phyloP scores from a whole-genome alignment of 257 asterid genomes.

The Solanum acaule region DNA sequence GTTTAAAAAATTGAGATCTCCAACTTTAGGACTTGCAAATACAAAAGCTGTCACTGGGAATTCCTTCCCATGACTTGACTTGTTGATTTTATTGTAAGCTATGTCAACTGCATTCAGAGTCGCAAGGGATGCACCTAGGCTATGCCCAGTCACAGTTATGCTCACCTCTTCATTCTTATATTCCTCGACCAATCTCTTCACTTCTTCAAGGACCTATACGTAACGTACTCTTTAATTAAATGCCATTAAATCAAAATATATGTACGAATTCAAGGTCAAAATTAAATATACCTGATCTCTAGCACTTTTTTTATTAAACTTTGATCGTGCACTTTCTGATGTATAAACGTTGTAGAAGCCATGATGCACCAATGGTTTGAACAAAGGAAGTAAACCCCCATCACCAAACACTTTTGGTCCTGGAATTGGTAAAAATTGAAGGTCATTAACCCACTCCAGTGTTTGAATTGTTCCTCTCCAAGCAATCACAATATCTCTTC shows the following conservation, averaged over 20 bases:
- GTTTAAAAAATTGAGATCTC: slow-evolving; percentile 30
- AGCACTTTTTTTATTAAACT: slow-evolving; percentile 46
- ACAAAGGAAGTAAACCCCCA: slow-evolving; percentile 51
- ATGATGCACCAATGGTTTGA: not conserved
- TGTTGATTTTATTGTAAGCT: slow-evolving; percentile 41
- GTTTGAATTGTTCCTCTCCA: slow-evolving; percentile 75
- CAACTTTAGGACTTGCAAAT: slow-evolving; percentile 70
- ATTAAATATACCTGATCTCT: slow-evolving; percentile 48
- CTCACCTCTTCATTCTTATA: slow-evolving; percentile 63
- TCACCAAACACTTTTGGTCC: slow-evolving; percentile 53
- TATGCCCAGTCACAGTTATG: slow-evolving; percentile 71
- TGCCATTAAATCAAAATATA: too few relatives aligned
- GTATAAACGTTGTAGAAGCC: slow-evolving; percentile 23
- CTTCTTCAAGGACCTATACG: slow-evolving; percentile 51
- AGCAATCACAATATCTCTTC: slow-evolving; percentile 66
- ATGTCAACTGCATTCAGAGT: slow-evolving; percentile 68
- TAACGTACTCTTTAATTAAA: too few relatives aligned
- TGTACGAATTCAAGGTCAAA: too few relatives aligned
- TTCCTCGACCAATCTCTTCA: slow-evolving; percentile 45
- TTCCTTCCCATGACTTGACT: slow-evolving; percentile 30
- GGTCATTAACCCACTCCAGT: slow-evolving; percentile 70
- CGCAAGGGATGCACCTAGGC: slow-evolving; percentile 70
- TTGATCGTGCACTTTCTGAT: slow-evolving; percentile 53
- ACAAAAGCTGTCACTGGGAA: slow-evolving; percentile 60
- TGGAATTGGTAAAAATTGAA: slow-evolving; percentile 33